Percentiles rank a stretch among this genome's conserved stretches.
phyloP scores from a whole-genome alignment of 345 rosid species.

The Litchi chinensis region DNA sequence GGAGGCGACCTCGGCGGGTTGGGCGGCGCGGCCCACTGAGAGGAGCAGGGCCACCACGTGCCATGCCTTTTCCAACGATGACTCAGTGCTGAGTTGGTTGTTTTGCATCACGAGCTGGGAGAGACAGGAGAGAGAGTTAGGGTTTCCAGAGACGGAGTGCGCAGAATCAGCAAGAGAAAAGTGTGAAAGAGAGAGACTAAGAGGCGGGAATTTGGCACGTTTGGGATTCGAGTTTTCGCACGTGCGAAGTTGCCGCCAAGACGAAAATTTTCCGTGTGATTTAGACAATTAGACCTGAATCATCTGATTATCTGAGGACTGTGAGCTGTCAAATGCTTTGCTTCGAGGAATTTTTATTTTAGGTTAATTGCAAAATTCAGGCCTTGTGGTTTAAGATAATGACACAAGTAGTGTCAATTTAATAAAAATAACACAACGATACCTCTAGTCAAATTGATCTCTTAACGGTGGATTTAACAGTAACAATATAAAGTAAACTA shows the following conservation, averaged over 20 bases:
- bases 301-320: background rate
- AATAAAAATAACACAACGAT: no score
- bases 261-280: background rate
- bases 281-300: background rate
- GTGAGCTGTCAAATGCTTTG: no score
- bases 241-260: conserved; percentile 35
- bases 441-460: no score
- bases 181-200: conserved; percentile 16
- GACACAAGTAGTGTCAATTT: no score
- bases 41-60: conserved; percentile 51
- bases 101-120: conserved; percentile 32
- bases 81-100: conserved; percentile 21
- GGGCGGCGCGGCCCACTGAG: conserved; percentile 49
- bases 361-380: no score
- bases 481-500: no score
- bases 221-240: conserved; percentile 25
- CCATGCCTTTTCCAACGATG: conserved; percentile 53
- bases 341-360: no score
- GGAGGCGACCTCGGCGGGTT: conserved; percentile 41
- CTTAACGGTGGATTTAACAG: no score
- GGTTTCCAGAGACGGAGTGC: conserved; percentile 1
- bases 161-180: background rate
- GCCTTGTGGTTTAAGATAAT: no score
- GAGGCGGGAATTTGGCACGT: conserved; percentile 31
- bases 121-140: conserved; percentile 15